Conservation (phyloP, 1,284 basidiomycete genomes). For the Schizophyllum commune region DNA sequence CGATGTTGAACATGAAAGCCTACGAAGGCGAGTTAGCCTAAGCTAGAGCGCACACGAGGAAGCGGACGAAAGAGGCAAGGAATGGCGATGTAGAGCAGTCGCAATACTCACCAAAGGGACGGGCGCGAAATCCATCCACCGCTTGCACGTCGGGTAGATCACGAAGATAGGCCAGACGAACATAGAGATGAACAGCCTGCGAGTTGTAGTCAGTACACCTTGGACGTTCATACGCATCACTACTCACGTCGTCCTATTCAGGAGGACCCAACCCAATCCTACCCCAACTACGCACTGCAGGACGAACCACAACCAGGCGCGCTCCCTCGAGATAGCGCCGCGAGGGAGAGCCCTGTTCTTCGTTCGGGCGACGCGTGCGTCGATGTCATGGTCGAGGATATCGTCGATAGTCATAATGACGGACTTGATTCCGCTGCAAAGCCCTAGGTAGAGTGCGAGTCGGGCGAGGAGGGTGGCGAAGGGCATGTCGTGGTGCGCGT, state of each 20-base stretch:
- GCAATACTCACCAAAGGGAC: constrained; percentile 17
- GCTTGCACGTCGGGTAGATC: constrained; percentile 26
- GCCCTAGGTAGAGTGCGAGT: constrained; percentile 18
- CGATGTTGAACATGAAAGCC: constrained; percentile 25
- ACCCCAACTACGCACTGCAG: constrained; percentile 18
- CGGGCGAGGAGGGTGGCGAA: constrained; percentile 9
- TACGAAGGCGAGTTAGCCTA: constrained; percentile 2
- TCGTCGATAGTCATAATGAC: constrained; percentile 27
- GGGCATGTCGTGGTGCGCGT: constrained; percentile 17
- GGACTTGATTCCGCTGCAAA: constrained; percentile 25
- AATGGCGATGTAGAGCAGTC: too few species aligned
- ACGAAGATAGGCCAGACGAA: constrained; percentile 21
- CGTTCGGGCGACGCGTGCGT: constrained; percentile 20
- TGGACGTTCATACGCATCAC: background rate
- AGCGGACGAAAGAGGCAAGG: too few species aligned
- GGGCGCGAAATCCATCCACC: constrained; percentile 23
- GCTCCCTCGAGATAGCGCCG: constrained; percentile 18
- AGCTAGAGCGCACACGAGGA: background rate
- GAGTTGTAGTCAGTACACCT: background rate
- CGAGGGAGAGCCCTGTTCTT: constrained; percentile 21
- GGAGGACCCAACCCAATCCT: constrained; percentile 13
- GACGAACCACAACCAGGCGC: constrained; percentile 23
- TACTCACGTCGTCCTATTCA: constrained; percentile 17
- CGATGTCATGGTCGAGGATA: constrained; percentile 23
- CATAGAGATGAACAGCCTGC: constrained; percentile 18